Conservation (phyloP, 129 eudicot species). For the Helichrysum umbraculigerum region DNA sequence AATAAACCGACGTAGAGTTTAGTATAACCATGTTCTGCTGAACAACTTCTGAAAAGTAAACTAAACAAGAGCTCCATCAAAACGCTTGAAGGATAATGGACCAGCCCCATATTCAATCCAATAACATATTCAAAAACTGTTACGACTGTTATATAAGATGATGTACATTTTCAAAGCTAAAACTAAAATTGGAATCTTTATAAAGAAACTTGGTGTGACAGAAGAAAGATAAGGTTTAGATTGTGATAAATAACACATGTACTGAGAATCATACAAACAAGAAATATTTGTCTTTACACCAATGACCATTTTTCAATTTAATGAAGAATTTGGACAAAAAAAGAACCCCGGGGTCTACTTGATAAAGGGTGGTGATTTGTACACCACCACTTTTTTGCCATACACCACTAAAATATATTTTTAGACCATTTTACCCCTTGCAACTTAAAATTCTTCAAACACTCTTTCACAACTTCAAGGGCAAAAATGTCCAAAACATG, state of each 20-base stretch:
- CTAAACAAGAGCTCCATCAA: background rate
- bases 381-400: too few species aligned
- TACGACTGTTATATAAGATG: background rate
- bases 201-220: background rate
- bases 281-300: background rate
- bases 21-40: background rate
- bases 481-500: too few species aligned
- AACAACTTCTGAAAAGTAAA: background rate
- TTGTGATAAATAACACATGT: background rate
- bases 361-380: too few species aligned
- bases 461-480: too few species aligned
- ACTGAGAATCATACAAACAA: background rate
- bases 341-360: background rate
- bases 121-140: background rate
- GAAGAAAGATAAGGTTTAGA: background rate
- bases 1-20: conserved; percentile 7
- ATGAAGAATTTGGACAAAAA: background rate
- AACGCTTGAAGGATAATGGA: background rate
- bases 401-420: too few species aligned
- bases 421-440: too few species aligned
- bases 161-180: background rate
- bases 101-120: background rate
- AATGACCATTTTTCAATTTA: background rate
- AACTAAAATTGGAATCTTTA: background rate
- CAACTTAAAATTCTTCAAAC: too few species aligned